Evolutionary conservation across 805 yeast species (phyloP).

Genomic region (Debaryomyces prosopidis): DNA sequence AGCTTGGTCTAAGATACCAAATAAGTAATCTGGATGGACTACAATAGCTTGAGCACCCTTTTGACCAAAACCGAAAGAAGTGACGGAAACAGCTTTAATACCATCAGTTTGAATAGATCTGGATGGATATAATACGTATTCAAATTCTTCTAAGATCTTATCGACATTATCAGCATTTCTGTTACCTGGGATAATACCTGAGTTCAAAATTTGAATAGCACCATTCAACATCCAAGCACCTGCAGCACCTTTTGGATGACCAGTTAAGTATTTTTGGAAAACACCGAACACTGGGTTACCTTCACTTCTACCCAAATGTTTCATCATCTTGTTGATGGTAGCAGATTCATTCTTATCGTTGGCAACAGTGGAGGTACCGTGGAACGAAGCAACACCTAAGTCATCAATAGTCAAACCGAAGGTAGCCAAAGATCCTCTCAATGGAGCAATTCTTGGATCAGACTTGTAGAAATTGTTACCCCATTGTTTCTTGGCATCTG

Average conservation of each 20-base stretch:
- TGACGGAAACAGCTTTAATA: conserved; percentile 93
- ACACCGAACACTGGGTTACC: conserved; percentile 98
- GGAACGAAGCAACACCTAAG: conserved; percentile 96
- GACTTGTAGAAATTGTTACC: conserved; percentile 91
- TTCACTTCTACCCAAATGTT: conserved; percentile 92
- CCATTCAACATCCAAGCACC: conserved; percentile 99
- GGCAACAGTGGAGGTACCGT: conserved; percentile 98
- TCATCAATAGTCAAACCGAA: conserved; percentile 93
- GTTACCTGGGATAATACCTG: conserved; percentile 97
- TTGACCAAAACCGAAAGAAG: conserved; percentile 99
- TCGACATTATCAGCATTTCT: conserved; percentile 98
- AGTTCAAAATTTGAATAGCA: conserved; percentile 86
- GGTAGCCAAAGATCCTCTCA: conserved; percentile 95
- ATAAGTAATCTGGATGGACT: conserved; percentile 91
- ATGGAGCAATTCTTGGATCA: conserved; percentile 94
- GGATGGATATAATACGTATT: conserved; percentile 91
- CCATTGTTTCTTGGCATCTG: conserved; percentile 88
- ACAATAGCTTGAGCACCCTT: conserved; percentile 97
- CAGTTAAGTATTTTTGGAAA: conserved; percentile 98
- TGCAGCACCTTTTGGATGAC: conserved; percentile 99
- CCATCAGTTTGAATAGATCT: conserved; percentile 94
- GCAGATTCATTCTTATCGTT: conserved; percentile 97
- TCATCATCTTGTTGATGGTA: conserved; percentile 88
- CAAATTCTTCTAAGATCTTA: conserved; percentile 74
- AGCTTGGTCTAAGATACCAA: conserved; percentile 70